Percentiles rank a stretch among this genome's conserved stretches.
These are phyloP conservation scores for Yarrowia bubula DNA, from an alignment of 805 yeast species.

Conservation along the genomic window DNA sequence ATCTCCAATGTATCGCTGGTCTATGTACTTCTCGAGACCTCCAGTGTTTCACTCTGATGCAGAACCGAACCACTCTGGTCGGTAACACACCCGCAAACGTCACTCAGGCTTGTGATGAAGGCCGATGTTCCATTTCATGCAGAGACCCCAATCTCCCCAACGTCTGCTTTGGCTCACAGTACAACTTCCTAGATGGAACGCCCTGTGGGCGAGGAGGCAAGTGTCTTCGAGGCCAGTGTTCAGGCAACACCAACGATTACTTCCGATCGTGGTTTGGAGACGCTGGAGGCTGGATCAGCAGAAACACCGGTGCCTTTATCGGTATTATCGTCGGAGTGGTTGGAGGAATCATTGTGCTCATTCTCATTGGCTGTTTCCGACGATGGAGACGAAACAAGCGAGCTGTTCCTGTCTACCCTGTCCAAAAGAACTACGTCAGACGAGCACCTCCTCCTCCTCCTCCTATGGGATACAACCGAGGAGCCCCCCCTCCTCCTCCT, in stretches of 20 bases:
- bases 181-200: constrained; percentile 41
- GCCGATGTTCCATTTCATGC: constrained; percentile 35
- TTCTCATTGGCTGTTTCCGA: background rate
- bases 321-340: constrained; percentile 33
- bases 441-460: constrained; percentile 17
- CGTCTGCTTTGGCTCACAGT: constrained; percentile 35
- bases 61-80: constrained; percentile 30
- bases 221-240: constrained; percentile 37
- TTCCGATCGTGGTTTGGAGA: constrained; percentile 29
- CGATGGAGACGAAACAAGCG: constrained; percentile 9
- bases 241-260: constrained; percentile 34
- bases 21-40: constrained; percentile 41
- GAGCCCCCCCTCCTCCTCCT: background rate
- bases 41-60: constrained; percentile 39
- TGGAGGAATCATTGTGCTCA: constrained; percentile 28
- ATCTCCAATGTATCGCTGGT: constrained; percentile 37
- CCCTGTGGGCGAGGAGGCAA: constrained; percentile 38
- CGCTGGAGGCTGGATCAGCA: constrained; percentile 31
- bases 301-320: constrained; percentile 32
- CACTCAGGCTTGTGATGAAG: constrained; percentile 37
- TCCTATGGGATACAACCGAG: background rate
- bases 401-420: background rate
- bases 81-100: constrained; percentile 33
- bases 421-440: background rate
- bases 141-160: constrained; percentile 33